Conservation (phyloP, 2,329 filamentous ascomycete species). For the Colletotrichum lindemuthianum region DNA sequence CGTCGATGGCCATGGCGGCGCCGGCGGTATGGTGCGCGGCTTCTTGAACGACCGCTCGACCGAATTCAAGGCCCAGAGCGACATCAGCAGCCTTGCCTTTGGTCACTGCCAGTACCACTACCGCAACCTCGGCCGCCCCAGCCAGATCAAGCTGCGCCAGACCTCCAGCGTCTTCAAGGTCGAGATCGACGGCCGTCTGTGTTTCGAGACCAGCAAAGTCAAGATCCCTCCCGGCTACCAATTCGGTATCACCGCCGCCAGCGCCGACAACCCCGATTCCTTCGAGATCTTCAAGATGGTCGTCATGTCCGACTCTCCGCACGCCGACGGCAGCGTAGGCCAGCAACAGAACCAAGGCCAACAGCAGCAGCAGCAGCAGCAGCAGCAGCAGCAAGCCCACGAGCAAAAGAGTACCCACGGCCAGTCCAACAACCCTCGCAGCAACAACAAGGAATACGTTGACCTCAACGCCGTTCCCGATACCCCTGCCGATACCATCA, state of each 20-base stretch:
- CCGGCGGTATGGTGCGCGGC: constrained; percentile 83
- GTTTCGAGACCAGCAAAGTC: constrained; percentile 86
- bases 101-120: constrained; percentile 92
- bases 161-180: constrained; percentile 76
- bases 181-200: constrained; percentile 79
- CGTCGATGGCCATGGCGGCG: constrained; percentile 83
- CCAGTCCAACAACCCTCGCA: constrained; percentile 40
- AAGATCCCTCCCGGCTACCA: constrained; percentile 81
- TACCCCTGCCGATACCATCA: constrained; percentile 56
- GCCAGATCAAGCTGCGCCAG: constrained; percentile 79
- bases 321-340: constrained; percentile 43
- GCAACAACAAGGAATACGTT: constrained; percentile 45
- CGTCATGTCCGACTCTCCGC: constrained; percentile 67
- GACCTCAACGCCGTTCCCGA: constrained; percentile 57
- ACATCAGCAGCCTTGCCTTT: constrained; percentile 87
- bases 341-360: constrained; percentile 33
- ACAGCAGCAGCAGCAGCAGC: constrained; percentile 45
- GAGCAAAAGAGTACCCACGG: constrained; percentile 40
- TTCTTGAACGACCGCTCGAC: constrained; percentile 92
- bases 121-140: constrained; percentile 88
- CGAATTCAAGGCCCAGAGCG: constrained; percentile 80
- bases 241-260: constrained; percentile 88
- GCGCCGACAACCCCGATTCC: constrained; percentile 90
- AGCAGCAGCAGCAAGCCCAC: constrained; percentile 46
- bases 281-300: constrained; percentile 93